Percentiles rank a stretch among this genome's conserved stretches.
phyloP scores from a whole-genome alignment of 768 basidiomycete species.

The Auriscalpium vulgare region DNA sequence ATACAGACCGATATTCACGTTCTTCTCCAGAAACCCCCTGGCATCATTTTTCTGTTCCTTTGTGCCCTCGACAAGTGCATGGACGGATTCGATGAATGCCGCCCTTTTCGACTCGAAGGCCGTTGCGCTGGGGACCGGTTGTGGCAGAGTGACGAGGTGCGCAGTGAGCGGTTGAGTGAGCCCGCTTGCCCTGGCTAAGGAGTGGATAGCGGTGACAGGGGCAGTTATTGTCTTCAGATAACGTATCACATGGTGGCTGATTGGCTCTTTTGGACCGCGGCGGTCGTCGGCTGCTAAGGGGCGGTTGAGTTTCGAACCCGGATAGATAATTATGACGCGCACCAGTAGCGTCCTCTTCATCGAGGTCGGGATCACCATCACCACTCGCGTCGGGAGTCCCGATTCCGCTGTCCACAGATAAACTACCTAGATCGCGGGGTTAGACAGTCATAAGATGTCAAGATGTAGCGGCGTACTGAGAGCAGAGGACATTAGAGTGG shows the following conservation, averaged over 20 bases:
- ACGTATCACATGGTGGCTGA: neutral
- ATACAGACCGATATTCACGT: neutral
- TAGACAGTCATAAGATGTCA: no score
- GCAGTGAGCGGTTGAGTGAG: neutral
- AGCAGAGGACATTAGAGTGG: no score
- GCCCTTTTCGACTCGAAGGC: neutral
- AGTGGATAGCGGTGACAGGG: neutral
- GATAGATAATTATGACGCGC: no score
- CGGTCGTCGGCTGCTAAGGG: no score
- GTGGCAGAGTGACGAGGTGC: neutral
- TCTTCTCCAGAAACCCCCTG: neutral
- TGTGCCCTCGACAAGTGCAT: neutral
- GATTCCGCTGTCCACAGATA: no score
- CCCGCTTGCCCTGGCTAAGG: neutral
- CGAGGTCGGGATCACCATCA: no score
- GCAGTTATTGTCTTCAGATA: neutral
- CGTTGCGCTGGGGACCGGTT: neutral
- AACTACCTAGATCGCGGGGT: no score
- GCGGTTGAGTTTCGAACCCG: no score
- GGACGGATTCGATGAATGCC: neutral
- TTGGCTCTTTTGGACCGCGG: no score
- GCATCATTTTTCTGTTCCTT: neutral
- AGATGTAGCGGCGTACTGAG: no score
- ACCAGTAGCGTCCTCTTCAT: no score
- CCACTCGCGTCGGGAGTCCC: no score